A percentile compares a stretch with the other conserved stretches of the same genome.
Evolutionary conservation across 192 early-diverging fungal species (phyloP).

Genomic region (Linnemannia exigua): DNA sequence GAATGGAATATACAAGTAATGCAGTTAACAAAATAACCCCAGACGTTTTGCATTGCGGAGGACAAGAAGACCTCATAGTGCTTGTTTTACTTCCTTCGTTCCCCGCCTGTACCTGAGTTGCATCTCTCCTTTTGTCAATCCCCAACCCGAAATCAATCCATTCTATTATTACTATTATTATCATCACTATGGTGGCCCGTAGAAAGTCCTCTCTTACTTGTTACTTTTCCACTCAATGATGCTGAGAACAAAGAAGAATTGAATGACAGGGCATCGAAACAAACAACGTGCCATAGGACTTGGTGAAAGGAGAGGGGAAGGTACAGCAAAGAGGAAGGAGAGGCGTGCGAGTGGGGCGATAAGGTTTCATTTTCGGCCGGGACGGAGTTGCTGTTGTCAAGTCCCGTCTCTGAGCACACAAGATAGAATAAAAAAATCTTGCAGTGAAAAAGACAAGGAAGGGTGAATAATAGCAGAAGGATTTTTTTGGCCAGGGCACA

Average conservation of each 20-base stretch:
- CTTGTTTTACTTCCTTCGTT: not conserved
- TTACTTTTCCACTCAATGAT: too few relatives aligned
- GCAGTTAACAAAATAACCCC: not conserved
- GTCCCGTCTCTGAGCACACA: not conserved
- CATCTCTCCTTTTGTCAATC: not conserved
- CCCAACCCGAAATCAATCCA: not conserved
- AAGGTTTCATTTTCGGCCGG: constrained; percentile 36
- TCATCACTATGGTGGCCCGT: not conserved
- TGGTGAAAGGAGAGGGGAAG: not conserved
- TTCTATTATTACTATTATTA: not conserved
- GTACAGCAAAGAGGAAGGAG: not conserved
- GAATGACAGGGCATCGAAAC: too few relatives aligned
- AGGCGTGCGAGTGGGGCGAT: constrained; percentile 35
- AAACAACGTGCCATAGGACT: not conserved
- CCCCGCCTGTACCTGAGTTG: not conserved
- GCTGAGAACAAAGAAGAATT: too few relatives aligned
- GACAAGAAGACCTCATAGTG: not conserved
- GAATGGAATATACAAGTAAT: not conserved
- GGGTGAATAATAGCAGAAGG: not conserved
- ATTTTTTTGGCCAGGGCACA: not conserved
- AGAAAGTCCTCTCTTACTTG: too few relatives aligned
- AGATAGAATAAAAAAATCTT: not conserved
- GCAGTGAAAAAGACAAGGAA: not conserved
- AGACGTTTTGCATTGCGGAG: not conserved
- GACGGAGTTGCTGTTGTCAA: not conserved